Base-by-base conservation (phyloP, 352 stramenopile genomes). In the Globisporangium radiosum region DNA sequence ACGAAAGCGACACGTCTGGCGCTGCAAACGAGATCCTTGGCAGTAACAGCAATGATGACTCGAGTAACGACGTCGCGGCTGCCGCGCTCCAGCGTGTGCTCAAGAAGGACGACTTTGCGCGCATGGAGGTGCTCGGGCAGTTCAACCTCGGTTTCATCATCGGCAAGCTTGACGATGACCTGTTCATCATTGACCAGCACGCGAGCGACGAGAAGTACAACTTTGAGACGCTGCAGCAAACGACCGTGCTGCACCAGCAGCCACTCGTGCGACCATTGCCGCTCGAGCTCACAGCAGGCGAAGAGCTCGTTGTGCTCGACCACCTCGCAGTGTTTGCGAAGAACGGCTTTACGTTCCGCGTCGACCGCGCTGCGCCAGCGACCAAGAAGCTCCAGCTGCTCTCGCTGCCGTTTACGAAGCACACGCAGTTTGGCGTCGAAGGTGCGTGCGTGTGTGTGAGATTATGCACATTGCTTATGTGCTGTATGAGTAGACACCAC, bases 121-220 rank as follows among this genome's bases (percentile, higher is more conserved):
- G 79, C 19, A 98, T 98, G 87, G 65, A 89, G 33, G 80, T 98
- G 17, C 71, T 98, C 49, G 95, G 97, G 4, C 96, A 99, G 58
- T 99, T 99, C 71, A 99, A 99, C 63, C 82, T 98, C 60, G 96
- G 96, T 3, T 99, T 99, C 65, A 98, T 99, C 48, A 92, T 99
- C 40, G 90, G 77, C 37, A 82, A 83, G 44, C 70, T 92, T 19
- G 86, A 91, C 54, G 75, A 90, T 54, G 88, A 99, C 59, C 66
- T 99, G 15, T 99, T 97, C 81, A 98, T 99, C 64, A 85, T 99
- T n/a, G 97, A 99, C 73, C 97, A 99, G 74, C 97, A 99, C 68
- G 97, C 96, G 6, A 98, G 97, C 59, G 98, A 98, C 71, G 97
- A 99, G 72, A 86, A 87, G 57, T 76, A 89, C 73, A 76, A 94